Evolutionary conservation across 1,284 basidiomycete genomes (phyloP).

Genomic region (Abortiporus biennis): DNA sequence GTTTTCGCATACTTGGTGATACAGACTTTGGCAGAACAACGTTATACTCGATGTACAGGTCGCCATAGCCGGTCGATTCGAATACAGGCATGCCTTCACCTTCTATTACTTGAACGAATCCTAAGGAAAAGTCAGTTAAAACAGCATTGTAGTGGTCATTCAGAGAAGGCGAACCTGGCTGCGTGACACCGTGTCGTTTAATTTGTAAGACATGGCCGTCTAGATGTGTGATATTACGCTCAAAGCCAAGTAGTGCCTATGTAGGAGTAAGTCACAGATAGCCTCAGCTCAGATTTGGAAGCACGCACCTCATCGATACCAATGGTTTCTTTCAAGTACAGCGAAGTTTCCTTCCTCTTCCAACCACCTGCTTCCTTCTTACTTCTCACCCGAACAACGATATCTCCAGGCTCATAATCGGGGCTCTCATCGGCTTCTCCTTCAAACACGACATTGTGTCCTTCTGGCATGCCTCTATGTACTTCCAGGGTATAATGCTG

Average conservation of each 20-base stretch:
- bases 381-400: slow-evolving; percentile 78
- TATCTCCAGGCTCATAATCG: slow-evolving; percentile 90
- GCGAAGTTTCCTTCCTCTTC: slow-evolving; percentile 80
- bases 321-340: slow-evolving; percentile 88
- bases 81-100: slow-evolving; percentile 88
- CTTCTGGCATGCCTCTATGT: slow-evolving; percentile 85
- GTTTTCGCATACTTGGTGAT: slow-evolving; percentile 55
- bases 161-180: slow-evolving; percentile 58
- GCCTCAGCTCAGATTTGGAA: background rate
- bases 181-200: slow-evolving; percentile 73
- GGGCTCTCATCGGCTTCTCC: slow-evolving; percentile 92
- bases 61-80: slow-evolving; percentile 55
- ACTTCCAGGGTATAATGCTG: slow-evolving; percentile 81
- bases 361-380: slow-evolving; percentile 73
- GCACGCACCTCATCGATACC: slow-evolving; percentile 78
- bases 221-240: slow-evolving; percentile 82
- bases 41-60: slow-evolving; percentile 88
- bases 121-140: slow-evolving; percentile 27
- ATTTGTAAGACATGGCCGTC: slow-evolving; percentile 82
- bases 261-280: slow-evolving; percentile 4
- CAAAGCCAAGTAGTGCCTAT: slow-evolving; percentile 78
- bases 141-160: background rate
- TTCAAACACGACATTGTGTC: slow-evolving; percentile 86
- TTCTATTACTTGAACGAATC: slow-evolving; percentile 79
- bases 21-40: slow-evolving; percentile 80